Base-by-base conservation (phyloP, 495 filamentous ascomycete species). In the Penicillium silybi region DNA sequence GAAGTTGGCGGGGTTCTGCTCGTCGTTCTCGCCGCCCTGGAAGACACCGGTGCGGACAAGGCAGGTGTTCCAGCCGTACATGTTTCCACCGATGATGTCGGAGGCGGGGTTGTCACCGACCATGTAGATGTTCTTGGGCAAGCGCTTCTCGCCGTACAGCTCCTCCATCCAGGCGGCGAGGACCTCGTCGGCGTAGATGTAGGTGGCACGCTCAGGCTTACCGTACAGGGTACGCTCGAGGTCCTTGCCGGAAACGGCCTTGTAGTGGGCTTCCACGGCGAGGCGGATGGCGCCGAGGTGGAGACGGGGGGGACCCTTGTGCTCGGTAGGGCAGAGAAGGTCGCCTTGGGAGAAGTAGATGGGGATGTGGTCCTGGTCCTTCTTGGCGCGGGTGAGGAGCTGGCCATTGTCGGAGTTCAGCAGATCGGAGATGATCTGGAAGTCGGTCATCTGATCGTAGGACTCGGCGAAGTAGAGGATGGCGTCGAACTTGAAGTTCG, bases 221-320 rank as follows among this genome's bases (percentile, higher is more conserved):
- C 87, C 87, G 71, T 89, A 90, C 52, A 90, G 82, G n/a, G 86
- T 81, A 73, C 87, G 87, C 79, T 90, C 87, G 17, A 90, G 80
- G 46, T 89, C 86, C 3, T 76, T 73, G 46, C 87, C 87, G 1
- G 87, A 87, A 45, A 88, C 68, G 17, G 85, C 78, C 68, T 85
- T 87, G 77, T 88, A 90, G 80, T 88, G 85, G 43, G 86, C 85
- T 68, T 90, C 87, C 38, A 90, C 74, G 17, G 80, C 79, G 59
- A 89, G 84, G 54, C 87, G 85, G 83, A 89, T 90, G 3, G 82
- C 76, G 62, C 85, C 86, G 63, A 87, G 87, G 51, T 81, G 83
- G 76, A 88, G 86, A 60, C 87, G 85, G 10, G 87, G 84, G 32
- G 75, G 75, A 15, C 72, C 72, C 55, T 83, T 83, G 77, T 88